phyloP scores from a whole-genome alignment of 352 stramenopile genomes.

The Phytophthora pisi region DNA sequence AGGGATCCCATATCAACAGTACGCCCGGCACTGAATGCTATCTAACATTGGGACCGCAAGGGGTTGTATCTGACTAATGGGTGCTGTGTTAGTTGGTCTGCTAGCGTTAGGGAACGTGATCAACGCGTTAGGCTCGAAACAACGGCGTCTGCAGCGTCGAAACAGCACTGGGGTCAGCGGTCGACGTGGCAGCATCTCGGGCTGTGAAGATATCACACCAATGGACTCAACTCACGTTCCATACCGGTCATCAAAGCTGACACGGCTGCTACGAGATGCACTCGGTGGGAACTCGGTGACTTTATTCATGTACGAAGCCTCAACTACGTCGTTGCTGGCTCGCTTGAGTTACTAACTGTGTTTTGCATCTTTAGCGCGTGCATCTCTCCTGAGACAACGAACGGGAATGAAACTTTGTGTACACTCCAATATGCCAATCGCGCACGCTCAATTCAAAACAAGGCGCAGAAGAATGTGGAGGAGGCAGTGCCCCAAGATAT shows the following conservation, averaged over 20 bases:
- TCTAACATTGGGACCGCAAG: background rate
- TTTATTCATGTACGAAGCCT: slow-evolving; percentile 71
- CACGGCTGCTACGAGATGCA: slow-evolving; percentile 77
- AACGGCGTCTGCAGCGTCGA: slow-evolving; percentile 36
- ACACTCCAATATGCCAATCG: slow-evolving; percentile 82
- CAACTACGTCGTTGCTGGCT: too few relatives aligned
- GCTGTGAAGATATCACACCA: background rate
- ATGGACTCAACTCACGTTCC: slow-evolving; percentile 48
- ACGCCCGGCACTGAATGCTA: slow-evolving; percentile 7
- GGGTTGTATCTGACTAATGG: slow-evolving; percentile 3
- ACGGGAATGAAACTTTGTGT: slow-evolving; percentile 63
- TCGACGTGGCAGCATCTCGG: slow-evolving; percentile 6
- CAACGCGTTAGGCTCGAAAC: slow-evolving; percentile 77
- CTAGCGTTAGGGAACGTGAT: slow-evolving; percentile 86
- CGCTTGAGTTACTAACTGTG: too few relatives aligned
- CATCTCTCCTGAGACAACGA: slow-evolving; percentile 55
- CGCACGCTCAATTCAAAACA: slow-evolving; percentile 79
- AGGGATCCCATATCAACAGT: slow-evolving; percentile 87
- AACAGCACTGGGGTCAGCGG: slow-evolving; percentile 25
- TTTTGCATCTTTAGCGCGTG: slow-evolving; percentile 52
- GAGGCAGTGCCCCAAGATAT: slow-evolving; percentile 15
- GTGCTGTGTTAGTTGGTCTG: slow-evolving; percentile 49
- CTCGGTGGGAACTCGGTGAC: slow-evolving; percentile 85
- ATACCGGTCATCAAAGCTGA: slow-evolving; percentile 87
- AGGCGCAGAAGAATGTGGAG: slow-evolving; percentile 68